A percentile compares a stretch with the other conserved stretches of the same genome.
Conservation (phyloP, 768 basidiomycete species). For the Rhizopogon sp. region DNA sequence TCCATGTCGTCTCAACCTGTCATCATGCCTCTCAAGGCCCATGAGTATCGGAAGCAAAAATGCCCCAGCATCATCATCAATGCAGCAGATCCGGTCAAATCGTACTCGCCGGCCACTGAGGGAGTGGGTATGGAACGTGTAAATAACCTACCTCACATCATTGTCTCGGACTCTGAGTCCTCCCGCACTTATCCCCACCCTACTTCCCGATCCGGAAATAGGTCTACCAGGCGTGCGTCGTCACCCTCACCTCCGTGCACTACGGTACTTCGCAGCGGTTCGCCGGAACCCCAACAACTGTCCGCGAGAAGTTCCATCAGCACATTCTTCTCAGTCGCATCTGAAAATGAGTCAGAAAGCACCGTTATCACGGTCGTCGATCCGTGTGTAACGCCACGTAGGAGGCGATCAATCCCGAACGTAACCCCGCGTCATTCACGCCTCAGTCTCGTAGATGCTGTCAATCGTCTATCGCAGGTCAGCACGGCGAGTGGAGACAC, state of each 20-base stretch:
- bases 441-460: constrained; percentile 22
- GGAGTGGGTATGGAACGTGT: constrained; percentile 6
- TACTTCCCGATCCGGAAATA: neutral
- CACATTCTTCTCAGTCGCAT: constrained; percentile 19
- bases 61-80: constrained; percentile 2
- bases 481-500: constrained; percentile 24
- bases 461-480: constrained; percentile 16
- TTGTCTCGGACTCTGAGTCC: neutral
- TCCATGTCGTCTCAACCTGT: constrained; percentile 22
- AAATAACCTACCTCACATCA: neutral
- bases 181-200: neutral
- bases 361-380: neutral
- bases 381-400: neutral
- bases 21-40: constrained; percentile 27
- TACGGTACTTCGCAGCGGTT: constrained; percentile 4
- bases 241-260: constrained; percentile 12
- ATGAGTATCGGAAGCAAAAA: constrained; percentile 21
- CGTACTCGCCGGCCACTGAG: neutral
- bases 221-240: constrained; percentile 1
- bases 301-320: constrained; percentile 24
- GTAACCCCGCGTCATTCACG: constrained; percentile 15
- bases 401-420: constrained; percentile 22
- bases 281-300: constrained; percentile 8
- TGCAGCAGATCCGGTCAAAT: neutral
- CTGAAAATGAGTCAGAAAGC: constrained; percentile 11